phyloP scores from a whole-genome alignment of 345 rosid species.

The Gynandropsis gynandra region DNA sequence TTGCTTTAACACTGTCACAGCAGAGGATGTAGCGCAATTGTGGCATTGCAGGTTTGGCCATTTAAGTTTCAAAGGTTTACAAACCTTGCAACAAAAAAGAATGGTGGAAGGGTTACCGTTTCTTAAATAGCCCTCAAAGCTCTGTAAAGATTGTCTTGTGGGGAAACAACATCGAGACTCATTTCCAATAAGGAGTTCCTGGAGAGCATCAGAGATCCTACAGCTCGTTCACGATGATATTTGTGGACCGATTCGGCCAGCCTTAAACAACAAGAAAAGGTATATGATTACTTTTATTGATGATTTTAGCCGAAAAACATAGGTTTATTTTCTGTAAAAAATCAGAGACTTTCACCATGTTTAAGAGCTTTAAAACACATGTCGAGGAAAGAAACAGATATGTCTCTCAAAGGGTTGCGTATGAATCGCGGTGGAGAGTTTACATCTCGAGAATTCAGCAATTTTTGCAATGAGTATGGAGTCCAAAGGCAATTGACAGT shows the following conservation, averaged over 20 bases:
- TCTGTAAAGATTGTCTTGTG: too few species aligned
- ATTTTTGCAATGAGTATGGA: background rate
- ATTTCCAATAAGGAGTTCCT: too few species aligned
- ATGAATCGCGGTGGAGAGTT: background rate
- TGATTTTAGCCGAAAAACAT: background rate
- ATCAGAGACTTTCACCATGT: background rate
- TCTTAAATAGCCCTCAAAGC: too few species aligned
- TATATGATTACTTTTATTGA: constrained; percentile 1
- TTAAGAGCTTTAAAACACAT: background rate
- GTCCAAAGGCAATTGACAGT: background rate
- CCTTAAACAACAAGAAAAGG: background rate
- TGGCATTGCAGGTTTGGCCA: too few species aligned
- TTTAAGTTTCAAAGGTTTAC: too few species aligned
- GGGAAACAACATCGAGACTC: too few species aligned
- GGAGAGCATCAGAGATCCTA: background rate
- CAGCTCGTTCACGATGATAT: background rate
- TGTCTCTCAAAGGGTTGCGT: background rate
- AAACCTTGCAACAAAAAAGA: too few species aligned
- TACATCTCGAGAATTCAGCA: background rate
- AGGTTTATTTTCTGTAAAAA: background rate
- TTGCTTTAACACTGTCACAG: too few species aligned
- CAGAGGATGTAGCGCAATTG: background rate
- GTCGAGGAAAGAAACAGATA: background rate
- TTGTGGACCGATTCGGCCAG: background rate
- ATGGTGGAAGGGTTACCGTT: too few species aligned